Conservation (phyloP, 2,329 filamentous ascomycete genomes). For the Colletotrichum camelliae region DNA sequence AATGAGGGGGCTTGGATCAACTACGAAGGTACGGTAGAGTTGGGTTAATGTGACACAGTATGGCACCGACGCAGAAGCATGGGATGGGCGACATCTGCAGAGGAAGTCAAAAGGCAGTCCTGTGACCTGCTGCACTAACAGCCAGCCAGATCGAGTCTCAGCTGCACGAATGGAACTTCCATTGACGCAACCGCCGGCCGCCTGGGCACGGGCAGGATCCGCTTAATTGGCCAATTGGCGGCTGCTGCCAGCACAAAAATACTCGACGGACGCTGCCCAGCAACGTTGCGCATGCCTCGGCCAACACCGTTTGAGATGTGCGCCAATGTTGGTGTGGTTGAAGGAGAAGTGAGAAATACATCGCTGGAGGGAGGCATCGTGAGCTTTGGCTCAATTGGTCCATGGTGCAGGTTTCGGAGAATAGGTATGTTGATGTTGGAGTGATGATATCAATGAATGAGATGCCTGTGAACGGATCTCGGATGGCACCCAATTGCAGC, state of each 20-base stretch:
- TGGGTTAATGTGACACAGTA: background rate
- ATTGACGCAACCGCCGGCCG: conserved; percentile 7
- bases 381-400: background rate
- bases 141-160: conserved; percentile 4
- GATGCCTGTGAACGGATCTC: background rate
- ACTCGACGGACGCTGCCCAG: background rate
- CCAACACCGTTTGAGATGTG: too few species aligned
- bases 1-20: background rate
- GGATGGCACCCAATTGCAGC: background rate
- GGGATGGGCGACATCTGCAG: background rate
- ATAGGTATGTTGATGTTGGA: background rate
- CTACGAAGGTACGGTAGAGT: background rate
- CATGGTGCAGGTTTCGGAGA: background rate
- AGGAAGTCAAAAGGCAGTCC: conserved; percentile 16
- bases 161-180: conserved; percentile 6
- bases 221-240: conserved; percentile 24
- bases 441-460: background rate
- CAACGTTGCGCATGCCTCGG: background rate
- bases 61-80: background rate
- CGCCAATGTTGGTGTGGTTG: background rate
- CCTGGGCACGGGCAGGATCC: conserved; percentile 14
- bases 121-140: conserved; percentile 22
- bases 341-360: background rate
- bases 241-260: background rate
- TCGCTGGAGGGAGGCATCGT: background rate